Evolutionary conservation across 2,329 filamentous ascomycete species (phyloP), one percentile per base, ranked within the genome.

Genomic region (Penicillium sp.): DNA sequence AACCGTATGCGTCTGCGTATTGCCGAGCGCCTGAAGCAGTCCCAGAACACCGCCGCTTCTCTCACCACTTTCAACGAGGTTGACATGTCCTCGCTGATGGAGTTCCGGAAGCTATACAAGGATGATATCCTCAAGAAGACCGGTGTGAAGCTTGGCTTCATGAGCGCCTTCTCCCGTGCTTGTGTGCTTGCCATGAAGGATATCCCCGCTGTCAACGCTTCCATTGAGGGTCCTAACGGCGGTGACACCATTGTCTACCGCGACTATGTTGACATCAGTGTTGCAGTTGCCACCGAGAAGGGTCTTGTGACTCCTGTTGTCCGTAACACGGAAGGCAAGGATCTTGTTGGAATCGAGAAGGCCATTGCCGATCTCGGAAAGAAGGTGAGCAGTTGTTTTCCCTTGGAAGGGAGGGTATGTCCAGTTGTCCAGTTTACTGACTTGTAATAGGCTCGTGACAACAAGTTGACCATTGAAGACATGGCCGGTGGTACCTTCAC

Each of bases 61-160:
- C 78, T 98, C 46, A 97, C 93, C 42, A 98, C 93, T 24, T 98
- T 98, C 80, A 96, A 98, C 72, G 91, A 97, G 73, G 93, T 98
- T 54, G 93, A 98, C 71, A 98, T 98, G 93, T 95, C 91, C 29
- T 88, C 86, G 21, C 77, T 98, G 43, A 95, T 97, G 85, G 88
- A 96, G 56, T 91, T 98, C 77, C 86, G 93, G 61, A 96, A 95
- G 72, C 77, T 89, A 41, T 97, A 97, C 80, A 97, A 97, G 77
- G 91, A 97, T 53, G 90, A 95, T 52, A 77, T 96, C 21, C 77
- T 97, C 51, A 95, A 97, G 80, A 95, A 91, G 77, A 93, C 88
- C 9, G 91, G 90, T 39, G 86, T 97, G 51, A 98, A 97, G 77
- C 84, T 98, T 47, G 93, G 93, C n/a, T 98, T 97, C 77, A 97